These are phyloP conservation scores for Aspergillus sp. DNA, from an alignment of 2,329 filamentous ascomycete genomes.

Conservation along the genomic window DNA sequence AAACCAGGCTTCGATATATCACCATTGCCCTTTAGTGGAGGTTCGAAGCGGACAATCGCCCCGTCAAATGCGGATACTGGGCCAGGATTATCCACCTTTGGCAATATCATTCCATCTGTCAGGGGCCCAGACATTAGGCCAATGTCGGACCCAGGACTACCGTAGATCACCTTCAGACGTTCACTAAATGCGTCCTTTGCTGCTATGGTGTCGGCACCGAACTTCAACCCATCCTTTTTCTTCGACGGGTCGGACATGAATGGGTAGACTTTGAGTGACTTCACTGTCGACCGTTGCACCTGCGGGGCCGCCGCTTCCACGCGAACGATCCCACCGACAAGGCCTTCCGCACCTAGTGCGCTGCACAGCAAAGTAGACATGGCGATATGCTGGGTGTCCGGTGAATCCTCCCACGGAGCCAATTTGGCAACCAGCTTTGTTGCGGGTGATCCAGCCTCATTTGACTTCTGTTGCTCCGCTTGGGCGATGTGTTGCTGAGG, in stretches of 20 bases:
- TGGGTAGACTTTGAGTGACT: conserved; percentile 69
- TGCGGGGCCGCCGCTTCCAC: conserved; percentile 73
- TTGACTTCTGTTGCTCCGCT: conserved; percentile 53
- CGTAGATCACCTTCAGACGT: conserved; percentile 64
- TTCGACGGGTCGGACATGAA: conserved; percentile 56
- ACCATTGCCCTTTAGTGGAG: conserved; percentile 33
- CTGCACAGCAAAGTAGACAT: conserved; percentile 70
- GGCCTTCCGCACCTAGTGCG: conserved; percentile 59
- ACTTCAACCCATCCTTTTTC: conserved; percentile 61
- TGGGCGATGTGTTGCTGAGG: conserved; percentile 60
- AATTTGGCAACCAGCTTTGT: conserved; percentile 69
- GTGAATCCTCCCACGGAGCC: conserved; percentile 73
- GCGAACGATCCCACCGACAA: conserved; percentile 80
- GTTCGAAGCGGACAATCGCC: conserved; percentile 72
- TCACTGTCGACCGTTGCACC: conserved; percentile 57
- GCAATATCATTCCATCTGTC: conserved; percentile 78
- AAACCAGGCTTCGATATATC: conserved; percentile 26
- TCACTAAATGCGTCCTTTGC: conserved; percentile 68
- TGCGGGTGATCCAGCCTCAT: conserved; percentile 49
- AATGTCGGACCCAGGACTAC: conserved; percentile 46
- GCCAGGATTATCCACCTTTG: conserved; percentile 49
- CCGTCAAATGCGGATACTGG: conserved; percentile 64
- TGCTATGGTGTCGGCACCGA: conserved; percentile 78
- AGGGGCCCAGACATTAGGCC: conserved; percentile 73
- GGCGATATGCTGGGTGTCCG: conserved; percentile 69